Evolutionary conservation across 2,329 filamentous ascomycete genomes (phyloP).

Genomic region (Cytospora mali): DNA sequence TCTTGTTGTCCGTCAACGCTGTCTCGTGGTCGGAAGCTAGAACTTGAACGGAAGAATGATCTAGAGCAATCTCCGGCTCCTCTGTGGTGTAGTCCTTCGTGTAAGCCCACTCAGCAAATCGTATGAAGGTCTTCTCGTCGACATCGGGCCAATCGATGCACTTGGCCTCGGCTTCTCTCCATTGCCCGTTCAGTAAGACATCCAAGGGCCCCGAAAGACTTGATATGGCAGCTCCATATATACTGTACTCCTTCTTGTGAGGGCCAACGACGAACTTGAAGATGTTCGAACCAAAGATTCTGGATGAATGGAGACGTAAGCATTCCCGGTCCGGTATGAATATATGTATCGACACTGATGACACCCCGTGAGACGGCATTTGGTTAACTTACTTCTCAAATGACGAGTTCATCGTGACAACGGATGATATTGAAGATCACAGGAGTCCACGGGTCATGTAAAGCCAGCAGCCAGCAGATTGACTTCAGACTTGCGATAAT

Average conservation of each 20-base stretch:
- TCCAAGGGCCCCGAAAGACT: conserved; percentile 23
- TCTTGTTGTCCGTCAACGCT: not conserved
- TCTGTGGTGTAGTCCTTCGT: conserved; percentile 18
- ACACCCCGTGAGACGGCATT: no score
- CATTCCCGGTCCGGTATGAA: no score
- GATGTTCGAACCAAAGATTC: conserved; percentile 16
- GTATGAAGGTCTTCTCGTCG: conserved; percentile 27
- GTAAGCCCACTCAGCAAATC: conserved; percentile 29
- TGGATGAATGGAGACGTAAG: not conserved
- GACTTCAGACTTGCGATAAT: no score
- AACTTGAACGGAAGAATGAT: not conserved
- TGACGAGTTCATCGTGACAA: not conserved
- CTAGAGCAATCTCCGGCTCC: conserved; percentile 18
- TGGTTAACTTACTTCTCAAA: not conserved
- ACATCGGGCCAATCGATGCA: conserved; percentile 28
- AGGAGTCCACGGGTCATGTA: no score
- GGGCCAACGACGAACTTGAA: conserved; percentile 18
- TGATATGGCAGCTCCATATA: conserved; percentile 13
- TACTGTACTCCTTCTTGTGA: conserved; percentile 1
- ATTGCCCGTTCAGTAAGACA: conserved; percentile 21
- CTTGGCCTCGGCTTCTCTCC: conserved; percentile 24
- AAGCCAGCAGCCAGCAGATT: no score
- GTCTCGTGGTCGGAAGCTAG: not conserved
- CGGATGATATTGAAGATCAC: no score
- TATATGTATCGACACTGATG: not conserved